Evolutionary conservation across 371 early-diverging fungal genomes (phyloP).

Genomic region (Mortierella sp.): DNA sequence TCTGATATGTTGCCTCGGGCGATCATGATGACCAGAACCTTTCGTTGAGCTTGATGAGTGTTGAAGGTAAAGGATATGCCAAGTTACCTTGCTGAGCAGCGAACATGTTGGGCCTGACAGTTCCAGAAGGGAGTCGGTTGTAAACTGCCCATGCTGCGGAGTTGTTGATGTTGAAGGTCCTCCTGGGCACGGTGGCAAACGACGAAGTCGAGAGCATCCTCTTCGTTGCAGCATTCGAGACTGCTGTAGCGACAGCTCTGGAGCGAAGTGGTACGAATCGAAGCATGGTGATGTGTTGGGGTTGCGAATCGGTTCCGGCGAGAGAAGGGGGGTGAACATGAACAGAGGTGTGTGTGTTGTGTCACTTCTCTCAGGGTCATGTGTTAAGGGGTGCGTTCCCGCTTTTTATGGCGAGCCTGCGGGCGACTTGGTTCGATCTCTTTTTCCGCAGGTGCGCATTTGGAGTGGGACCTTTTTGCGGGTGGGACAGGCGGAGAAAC

Average conservation of each 20-base stretch:
- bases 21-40: not conserved
- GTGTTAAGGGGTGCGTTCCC: constrained; percentile 1
- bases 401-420: constrained; percentile 2
- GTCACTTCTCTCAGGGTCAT: no score
- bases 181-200: not conserved
- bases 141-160: constrained; percentile 33
- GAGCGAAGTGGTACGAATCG: constrained; percentile 29
- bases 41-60: not conserved
- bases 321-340: constrained; percentile 6
- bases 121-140: constrained; percentile 13
- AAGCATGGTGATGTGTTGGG: constrained; percentile 20
- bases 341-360: not conserved
- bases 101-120: constrained; percentile 25
- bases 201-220: constrained; percentile 34
- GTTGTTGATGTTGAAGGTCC: constrained; percentile 20
- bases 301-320: not conserved
- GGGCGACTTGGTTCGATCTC: constrained; percentile 25
- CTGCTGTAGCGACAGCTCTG: constrained; percentile 11
- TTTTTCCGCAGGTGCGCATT: constrained; percentile 42
- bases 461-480: constrained; percentile 5
- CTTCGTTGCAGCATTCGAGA: constrained; percentile 12
- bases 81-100: constrained; percentile 43
- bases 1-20: no score
- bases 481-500: not conserved
- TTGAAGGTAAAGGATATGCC: not conserved